Evolutionary conservation across 2,329 filamentous ascomycete species (phyloP).

Genomic region (Diaporthe batatas): DNA sequence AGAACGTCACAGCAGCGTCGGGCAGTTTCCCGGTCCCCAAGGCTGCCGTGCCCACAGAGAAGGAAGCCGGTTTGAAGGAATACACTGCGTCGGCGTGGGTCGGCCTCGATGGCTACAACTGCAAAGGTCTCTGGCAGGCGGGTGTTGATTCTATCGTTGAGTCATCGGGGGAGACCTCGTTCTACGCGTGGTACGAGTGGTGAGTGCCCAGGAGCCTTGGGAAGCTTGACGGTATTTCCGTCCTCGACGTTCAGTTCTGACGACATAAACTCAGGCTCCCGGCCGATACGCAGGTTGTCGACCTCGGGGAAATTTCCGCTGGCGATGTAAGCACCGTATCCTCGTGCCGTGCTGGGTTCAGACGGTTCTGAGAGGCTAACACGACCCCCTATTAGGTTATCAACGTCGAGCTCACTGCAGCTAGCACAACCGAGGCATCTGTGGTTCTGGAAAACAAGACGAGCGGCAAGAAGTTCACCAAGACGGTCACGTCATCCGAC

Average conservation of each 20-base stretch:
- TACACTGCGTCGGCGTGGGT: constrained; percentile 69
- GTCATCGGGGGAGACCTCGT: constrained; percentile 53
- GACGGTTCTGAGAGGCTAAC: not conserved
- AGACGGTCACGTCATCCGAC: constrained; percentile 38
- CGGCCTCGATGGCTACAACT: constrained; percentile 65
- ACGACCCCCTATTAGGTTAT: constrained; percentile 29
- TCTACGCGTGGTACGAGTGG: constrained; percentile 69
- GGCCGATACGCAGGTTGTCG: constrained; percentile 55
- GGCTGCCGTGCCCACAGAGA: constrained; percentile 56
- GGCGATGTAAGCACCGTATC: constrained; percentile 37
- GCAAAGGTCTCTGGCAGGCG: constrained; percentile 65
- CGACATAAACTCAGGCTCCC: constrained; percentile 57
- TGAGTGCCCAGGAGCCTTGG: not conserved
- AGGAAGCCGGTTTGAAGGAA: constrained; percentile 49
- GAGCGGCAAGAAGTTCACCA: constrained; percentile 38
- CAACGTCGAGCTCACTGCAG: constrained; percentile 40
- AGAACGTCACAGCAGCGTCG: constrained; percentile 54
- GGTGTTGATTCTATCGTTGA: constrained; percentile 67
- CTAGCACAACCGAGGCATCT: constrained; percentile 33
- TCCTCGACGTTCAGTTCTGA: not conserved
- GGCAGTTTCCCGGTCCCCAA: constrained; percentile 63
- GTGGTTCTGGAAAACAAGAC: constrained; percentile 38
- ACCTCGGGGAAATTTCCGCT: constrained; percentile 36
- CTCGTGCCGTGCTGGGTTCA: not conserved
- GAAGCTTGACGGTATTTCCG: not conserved